Percentiles rank a stretch among this genome's conserved stretches.
Evolutionary conservation across 495 filamentous ascomycete species (phyloP).

Genomic region (Immersiella caudata): DNA sequence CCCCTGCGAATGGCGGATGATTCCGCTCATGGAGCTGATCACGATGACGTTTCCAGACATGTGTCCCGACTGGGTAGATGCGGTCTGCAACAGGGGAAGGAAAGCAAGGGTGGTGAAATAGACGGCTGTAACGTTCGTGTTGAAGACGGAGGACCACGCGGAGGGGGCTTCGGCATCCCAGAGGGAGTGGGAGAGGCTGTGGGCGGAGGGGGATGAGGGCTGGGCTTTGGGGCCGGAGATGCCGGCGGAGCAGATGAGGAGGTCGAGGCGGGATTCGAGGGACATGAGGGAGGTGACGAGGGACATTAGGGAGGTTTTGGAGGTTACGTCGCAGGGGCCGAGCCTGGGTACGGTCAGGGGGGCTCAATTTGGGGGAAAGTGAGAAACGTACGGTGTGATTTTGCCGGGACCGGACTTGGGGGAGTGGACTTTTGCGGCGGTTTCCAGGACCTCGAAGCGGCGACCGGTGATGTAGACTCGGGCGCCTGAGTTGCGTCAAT

Average conservation of each 20-base stretch:
- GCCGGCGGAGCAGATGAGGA: constrained; percentile 66
- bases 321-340: constrained; percentile 62
- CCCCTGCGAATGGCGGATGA: constrained; percentile 52
- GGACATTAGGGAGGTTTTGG: constrained; percentile 56
- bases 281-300: constrained; percentile 47
- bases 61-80: constrained; percentile 43
- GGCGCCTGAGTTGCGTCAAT: constrained; percentile 43
- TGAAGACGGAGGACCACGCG: constrained; percentile 55
- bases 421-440: constrained; percentile 46
- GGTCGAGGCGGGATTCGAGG: constrained; percentile 53
- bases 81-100: constrained; percentile 55
- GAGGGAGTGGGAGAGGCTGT: constrained; percentile 53
- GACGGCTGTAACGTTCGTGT: constrained; percentile 59
- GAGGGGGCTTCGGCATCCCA: constrained; percentile 44
- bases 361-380: not conserved
- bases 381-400: constrained; percentile 34
- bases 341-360: constrained; percentile 23
- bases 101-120: constrained; percentile 65
- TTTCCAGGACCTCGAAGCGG: constrained; percentile 56
- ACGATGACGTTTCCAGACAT: constrained; percentile 29
- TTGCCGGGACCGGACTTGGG: constrained; percentile 32
- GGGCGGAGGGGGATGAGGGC: constrained; percentile 39
- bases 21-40: constrained; percentile 60
- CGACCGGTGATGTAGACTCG: constrained; percentile 68
- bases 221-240: constrained; percentile 43